Percentiles rank a stretch among this genome's conserved stretches.
These are phyloP conservation scores for Podila epicladia DNA, from an alignment of 192 early-diverging fungal genomes.

Conservation along the genomic window DNA sequence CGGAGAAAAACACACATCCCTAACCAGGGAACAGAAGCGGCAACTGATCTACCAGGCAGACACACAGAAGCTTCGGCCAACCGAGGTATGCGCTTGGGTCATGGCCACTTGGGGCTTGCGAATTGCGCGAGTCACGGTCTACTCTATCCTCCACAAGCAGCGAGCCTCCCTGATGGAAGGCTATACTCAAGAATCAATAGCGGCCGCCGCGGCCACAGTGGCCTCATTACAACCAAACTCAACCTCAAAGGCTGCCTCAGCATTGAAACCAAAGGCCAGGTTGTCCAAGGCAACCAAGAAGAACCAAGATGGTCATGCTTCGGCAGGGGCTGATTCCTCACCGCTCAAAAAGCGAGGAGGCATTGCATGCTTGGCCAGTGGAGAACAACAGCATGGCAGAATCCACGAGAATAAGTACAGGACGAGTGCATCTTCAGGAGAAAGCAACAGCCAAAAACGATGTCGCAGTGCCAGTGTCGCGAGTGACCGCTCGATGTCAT, in stretches of 20 bases:
- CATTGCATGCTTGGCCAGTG: background rate
- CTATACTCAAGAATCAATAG: slow-evolving; percentile 4
- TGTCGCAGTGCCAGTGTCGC: background rate
- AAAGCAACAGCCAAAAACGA: background rate
- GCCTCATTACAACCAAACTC: background rate
- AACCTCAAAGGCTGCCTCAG: background rate
- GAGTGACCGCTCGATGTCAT: background rate
- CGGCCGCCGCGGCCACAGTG: background rate
- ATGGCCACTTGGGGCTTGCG: slow-evolving; percentile 44
- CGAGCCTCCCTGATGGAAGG: slow-evolving; percentile 49
- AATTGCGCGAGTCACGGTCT: slow-evolving; percentile 47
- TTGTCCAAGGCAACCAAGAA: background rate
- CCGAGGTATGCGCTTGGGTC: slow-evolving; percentile 50
- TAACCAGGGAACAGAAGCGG: slow-evolving; percentile 50
- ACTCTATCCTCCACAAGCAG: slow-evolving; percentile 50
- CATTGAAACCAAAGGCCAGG: background rate
- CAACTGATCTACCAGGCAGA: slow-evolving; percentile 49
- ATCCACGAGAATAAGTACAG: slow-evolving; percentile 16
- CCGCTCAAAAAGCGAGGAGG: background rate
- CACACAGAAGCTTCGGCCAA: slow-evolving; percentile 44
- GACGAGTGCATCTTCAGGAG: background rate
- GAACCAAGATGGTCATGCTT: background rate
- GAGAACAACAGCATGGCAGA: background rate
- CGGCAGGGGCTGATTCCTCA: background rate
- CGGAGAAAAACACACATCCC: slow-evolving; percentile 47